Evolutionary conservation across 2,329 filamentous ascomycete genomes (phyloP), one percentile per base, ranked within the genome.

Genomic region (Fragosphaeria purpurea): DNA sequence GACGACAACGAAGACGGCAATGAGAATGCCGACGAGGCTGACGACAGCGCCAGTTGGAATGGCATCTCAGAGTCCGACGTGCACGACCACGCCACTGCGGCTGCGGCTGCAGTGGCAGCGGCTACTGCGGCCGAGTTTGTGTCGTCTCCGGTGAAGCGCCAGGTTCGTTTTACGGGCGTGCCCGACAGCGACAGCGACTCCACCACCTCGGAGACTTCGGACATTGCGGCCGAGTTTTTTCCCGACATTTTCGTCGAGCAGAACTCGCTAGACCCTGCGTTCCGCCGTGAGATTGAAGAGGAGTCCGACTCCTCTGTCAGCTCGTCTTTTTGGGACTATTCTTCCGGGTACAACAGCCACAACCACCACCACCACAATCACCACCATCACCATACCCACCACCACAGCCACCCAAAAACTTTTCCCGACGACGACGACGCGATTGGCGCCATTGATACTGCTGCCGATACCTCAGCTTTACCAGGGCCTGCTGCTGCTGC

Each of bases 211-310:
- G 81, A 82, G 47, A 78, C 74, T 4, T 79, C 83, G 40, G 76
- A 81, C 52, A 76, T 82, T 55, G 67, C 75, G 44, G 76, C 79
- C 53, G 78, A 80, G 55, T 78, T 88, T 56, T 88, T 88, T 55
- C 84, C 86, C 1, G 82, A 89, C 62, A 82, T 91, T 53, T 91
- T 91, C 64, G 73, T 90, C 51, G 80, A 85, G 46, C 85, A 89
- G 65, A 84, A 80, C 61, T 75, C 79, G 12, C 72, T 91, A 5
- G 85, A 88, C 58, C 83, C 85, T 6, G 75, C 76, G 47, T 81
- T 91, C 60, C 83, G 85, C 56, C 77, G 79, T 41, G 82, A 87
- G 67, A 84, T 90, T 56, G 85, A 89, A 62, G 81, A 87, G 56
- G 72, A 74, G 46, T 70, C 78, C 47, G 76, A 80, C 53, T 76